These are phyloP conservation scores for Manihot esculenta DNA, from an alignment of 441 rosid species.

Conservation along the genomic window DNA sequence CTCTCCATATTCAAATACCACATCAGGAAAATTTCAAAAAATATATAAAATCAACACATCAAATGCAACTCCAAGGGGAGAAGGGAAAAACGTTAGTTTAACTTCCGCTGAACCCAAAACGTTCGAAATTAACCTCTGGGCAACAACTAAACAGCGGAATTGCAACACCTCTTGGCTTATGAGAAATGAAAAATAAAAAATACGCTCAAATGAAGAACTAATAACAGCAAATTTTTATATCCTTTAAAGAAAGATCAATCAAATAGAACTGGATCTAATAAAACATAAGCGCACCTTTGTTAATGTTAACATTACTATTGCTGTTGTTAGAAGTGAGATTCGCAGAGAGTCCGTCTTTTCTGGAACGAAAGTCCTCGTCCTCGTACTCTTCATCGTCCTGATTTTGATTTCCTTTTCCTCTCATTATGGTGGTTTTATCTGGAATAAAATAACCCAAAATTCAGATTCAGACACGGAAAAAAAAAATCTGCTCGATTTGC, in stretches of 20 bases:
- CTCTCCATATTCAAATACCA: conserved; percentile 27
- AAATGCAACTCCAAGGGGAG: conserved; percentile 3
- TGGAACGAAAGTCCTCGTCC: conserved; percentile 70
- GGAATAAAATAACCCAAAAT: background rate
- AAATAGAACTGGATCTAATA: conserved; percentile 37
- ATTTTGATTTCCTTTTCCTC: conserved; percentile 64
- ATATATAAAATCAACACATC: conserved; percentile 13
- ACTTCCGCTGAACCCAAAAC: conserved; percentile 8
- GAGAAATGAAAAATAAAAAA: background rate
- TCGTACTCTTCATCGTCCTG: conserved; percentile 75
- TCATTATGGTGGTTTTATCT: conserved; percentile 53
- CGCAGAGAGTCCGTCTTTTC: conserved; percentile 56
- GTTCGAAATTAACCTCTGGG: conserved; percentile 8
- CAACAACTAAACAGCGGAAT: conserved; percentile 13
- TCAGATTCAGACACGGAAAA: conserved; percentile 5
- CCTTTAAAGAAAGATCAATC: conserved; percentile 2
- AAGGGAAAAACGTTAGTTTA: background rate
- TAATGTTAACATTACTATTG: conserved; percentile 23
- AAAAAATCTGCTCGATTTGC: background rate
- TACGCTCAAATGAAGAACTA: background rate
- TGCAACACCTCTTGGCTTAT: background rate
- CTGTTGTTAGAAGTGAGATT: conserved; percentile 25
- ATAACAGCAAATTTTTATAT: background rate
- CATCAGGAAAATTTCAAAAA: background rate
- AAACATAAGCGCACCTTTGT: conserved; percentile 33